phyloP scores from a whole-genome alignment of 768 basidiomycete species.

The Suillus subalutaceus region DNA sequence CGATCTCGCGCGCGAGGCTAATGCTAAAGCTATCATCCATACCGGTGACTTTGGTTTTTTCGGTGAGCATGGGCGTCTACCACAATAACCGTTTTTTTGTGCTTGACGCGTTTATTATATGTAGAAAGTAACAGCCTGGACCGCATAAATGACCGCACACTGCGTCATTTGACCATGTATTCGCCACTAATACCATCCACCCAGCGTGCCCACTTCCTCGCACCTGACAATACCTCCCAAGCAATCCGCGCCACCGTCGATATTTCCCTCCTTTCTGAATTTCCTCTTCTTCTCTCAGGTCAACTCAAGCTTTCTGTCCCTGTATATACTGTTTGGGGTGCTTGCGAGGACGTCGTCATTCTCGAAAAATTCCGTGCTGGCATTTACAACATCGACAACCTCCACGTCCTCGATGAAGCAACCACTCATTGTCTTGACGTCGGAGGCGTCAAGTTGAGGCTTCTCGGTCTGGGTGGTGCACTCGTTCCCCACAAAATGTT shows the following conservation, averaged over 20 bases:
- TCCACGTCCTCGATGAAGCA: conserved; percentile 92
- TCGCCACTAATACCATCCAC: conserved; percentile 89
- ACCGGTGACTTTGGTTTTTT: conserved; percentile 99
- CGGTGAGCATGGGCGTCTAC: conserved; percentile 48
- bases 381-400: conserved; percentile 83
- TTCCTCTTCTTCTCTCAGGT: conserved; percentile 87
- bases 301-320: conserved; percentile 91
- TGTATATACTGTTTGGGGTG: conserved; percentile 96
- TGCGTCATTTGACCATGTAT: conserved; percentile 95
- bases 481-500: conserved; percentile 95
- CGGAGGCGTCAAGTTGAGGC: conserved; percentile 89
- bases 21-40: conserved; percentile 92
- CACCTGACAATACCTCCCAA: conserved; percentile 67
- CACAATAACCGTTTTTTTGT: background rate
- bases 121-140: conserved; percentile 80
- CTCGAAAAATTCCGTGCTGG: conserved; percentile 91
- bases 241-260: conserved; percentile 73
- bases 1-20: conserved; percentile 84
- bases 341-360: conserved; percentile 93
- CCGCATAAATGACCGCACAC: conserved; percentile 92
- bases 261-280: conserved; percentile 87
- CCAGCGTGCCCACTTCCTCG: conserved; percentile 78
- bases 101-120: conserved; percentile 23
- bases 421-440: conserved; percentile 91
- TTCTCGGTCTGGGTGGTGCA: conserved; percentile 96